Evolutionary conservation across 2,329 filamentous ascomycete species (phyloP), one percentile per base, ranked within the genome.

Genomic region (Nemania sp.): DNA sequence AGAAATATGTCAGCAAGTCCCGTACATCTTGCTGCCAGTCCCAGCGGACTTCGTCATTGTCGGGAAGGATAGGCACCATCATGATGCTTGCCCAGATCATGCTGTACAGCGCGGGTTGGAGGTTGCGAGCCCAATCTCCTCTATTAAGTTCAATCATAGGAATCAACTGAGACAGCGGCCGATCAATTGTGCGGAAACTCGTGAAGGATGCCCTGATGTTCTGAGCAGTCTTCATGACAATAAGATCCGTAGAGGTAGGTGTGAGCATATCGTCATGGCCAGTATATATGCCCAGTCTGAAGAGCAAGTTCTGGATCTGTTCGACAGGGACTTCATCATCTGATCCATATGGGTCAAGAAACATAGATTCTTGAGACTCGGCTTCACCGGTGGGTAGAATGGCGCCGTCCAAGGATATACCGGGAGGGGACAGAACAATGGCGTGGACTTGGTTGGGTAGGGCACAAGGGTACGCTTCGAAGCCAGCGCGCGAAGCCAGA

Each of bases 371-470:
- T 7, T 74, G 74, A 61, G 69, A 67, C 13, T 73, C 67, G 25
- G 79, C 77, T 49, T 81, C 75, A 1, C 81, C 74, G 12, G 72
- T 68, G 7, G 73, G 68, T 6, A 77, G 59, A 25, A 68, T 68
- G 12, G 67, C 66, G 18, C 78, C 85, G 71, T 92, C 84, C 51
- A 92, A 76, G 34, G 87, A 86, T 67, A 83, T 74, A 2, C 85
- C 86, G 0, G 78, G 72, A 0, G 83, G 81, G 5, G 90, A 83
- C 52, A 84, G 81, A 12, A 98, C 86, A 54, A 96, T 87, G 17
- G 87, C 90, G 71, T 96, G 89, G 13, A 97, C 91, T 72, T 97
- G 92, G 65, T 87, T 90, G 3, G 94, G 92, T 69, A 94, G 90
- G 45, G 89, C 88, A 67, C 90, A 94, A 55, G 90, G 92, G 35